Evolutionary conservation across 2,329 filamentous ascomycete genomes (phyloP), one percentile per base, ranked within the genome.

Genomic region (Verticillium klebahnii): DNA sequence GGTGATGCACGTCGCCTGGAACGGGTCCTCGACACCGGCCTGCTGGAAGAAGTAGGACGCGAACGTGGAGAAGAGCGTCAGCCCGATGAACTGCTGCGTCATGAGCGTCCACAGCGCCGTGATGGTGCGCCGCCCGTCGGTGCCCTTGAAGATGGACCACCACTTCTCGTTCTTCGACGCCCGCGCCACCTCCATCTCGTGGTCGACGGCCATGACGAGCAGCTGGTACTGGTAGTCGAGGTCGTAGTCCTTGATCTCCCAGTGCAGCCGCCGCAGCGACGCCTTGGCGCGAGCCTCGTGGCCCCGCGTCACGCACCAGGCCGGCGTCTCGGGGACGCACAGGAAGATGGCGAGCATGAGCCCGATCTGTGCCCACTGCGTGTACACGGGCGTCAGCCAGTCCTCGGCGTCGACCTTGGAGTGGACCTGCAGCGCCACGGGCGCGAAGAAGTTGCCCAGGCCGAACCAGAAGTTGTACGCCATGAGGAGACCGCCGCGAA

Each of bases 291-390:
- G 50, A 29, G 67, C 67, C 6, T 65, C 52, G n/a, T 67, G 58
- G 3, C 66, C 69, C 5, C 61, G 63, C 5, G 62, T 70, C 1
- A 71, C 70, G 15, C 75, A 73, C 73, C 75, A 80, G 62, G 74
- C 76, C 0, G 78, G 78, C 0, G 75, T 75, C 59, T 77, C 75
- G 1, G 75, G 76, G 4, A 80, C 65, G 15, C 74, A 60, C 6
- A 74, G 12, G 54, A 77, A 79, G 23, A 80, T 75, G 5, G 75
- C 59, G 0, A 70, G 59, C 69, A 78, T 79, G 7, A 73, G 34
- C 0, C 77, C 78, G 14, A 81, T 69, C 69, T 78, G 77, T 1
- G 74, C 73, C 78, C 78, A 81, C 69, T 81, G 65, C 0, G 78
- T 78, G 60, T 79, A 79, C 32, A 81, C 76, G 2, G 78, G 72